These are phyloP conservation scores for Rhodotorula graminis DNA, from an alignment of 768 basidiomycete species.

Conservation along the genomic window DNA sequence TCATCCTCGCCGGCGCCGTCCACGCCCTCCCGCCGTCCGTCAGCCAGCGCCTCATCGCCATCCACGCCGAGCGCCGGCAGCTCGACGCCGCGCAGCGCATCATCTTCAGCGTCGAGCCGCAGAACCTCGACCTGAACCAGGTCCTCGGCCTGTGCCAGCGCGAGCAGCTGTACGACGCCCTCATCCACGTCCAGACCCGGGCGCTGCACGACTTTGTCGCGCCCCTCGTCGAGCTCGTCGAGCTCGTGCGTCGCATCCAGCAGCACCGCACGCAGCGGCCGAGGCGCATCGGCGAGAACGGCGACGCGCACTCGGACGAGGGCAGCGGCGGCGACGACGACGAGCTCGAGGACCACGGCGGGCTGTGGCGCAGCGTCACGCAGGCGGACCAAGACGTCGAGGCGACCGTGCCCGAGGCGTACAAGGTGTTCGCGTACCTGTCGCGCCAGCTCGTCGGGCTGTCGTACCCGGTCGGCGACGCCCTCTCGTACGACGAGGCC, in stretches of 20 bases:
- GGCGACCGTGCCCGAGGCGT: slow-evolving; percentile 64
- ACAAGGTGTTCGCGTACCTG: slow-evolving; percentile 87
- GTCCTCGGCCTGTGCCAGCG: slow-evolving; percentile 77
- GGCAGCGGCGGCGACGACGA: neutral
- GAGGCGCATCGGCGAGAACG: slow-evolving; percentile 31
- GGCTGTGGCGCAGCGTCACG: slow-evolving; percentile 8
- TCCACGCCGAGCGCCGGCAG: slow-evolving; percentile 67
- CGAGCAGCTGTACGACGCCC: slow-evolving; percentile 81
- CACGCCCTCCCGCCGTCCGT: slow-evolving; percentile 76
- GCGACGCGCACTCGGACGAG: neutral
- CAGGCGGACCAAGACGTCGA: slow-evolving; percentile 51
- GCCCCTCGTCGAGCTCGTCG: slow-evolving; percentile 77
- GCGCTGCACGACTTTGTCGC: slow-evolving; percentile 83
- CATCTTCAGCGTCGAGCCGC: slow-evolving; percentile 93
- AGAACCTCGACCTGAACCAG: slow-evolving; percentile 87
- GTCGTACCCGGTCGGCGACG: slow-evolving; percentile 77
- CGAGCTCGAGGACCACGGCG: neutral
- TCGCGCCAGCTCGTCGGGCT: slow-evolving; percentile 73
- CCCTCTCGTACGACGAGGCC: slow-evolving; percentile 62
- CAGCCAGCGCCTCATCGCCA: slow-evolving; percentile 71
- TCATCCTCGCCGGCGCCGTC: slow-evolving; percentile 70
- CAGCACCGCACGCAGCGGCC: slow-evolving; percentile 51
- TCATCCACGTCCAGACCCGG: slow-evolving; percentile 87
- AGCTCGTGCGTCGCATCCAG: slow-evolving; percentile 66
- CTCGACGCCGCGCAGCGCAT: slow-evolving; percentile 76